phyloP scores from a whole-genome alignment of 2,329 filamentous ascomycete genomes.

The Ophiosphaerella korrae region DNA sequence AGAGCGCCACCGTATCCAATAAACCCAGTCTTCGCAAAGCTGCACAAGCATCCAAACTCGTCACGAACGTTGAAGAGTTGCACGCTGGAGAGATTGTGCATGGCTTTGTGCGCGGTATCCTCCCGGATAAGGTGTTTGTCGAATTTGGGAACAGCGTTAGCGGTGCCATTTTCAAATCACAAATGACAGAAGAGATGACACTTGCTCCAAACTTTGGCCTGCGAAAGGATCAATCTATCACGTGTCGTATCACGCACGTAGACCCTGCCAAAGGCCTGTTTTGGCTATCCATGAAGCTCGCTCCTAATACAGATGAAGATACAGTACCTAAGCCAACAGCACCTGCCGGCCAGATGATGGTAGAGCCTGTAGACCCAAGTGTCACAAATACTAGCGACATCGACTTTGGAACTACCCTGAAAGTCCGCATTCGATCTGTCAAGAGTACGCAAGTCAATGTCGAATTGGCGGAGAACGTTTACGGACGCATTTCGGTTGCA shows the following conservation, averaged over 20 bases:
- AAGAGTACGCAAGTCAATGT: slow-evolving; percentile 95
- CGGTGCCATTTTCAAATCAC: slow-evolving; percentile 78
- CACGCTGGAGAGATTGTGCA: slow-evolving; percentile 70
- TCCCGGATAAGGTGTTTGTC: slow-evolving; percentile 80
- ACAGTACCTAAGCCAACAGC: slow-evolving; percentile 27
- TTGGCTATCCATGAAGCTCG: slow-evolving; percentile 64
- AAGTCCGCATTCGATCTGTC: slow-evolving; percentile 79
- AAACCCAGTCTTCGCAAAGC: slow-evolving; percentile 83
- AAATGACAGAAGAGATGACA: slow-evolving; percentile 73
- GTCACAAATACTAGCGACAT: slow-evolving; percentile 74
- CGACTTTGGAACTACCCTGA: slow-evolving; percentile 71
- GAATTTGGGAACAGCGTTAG: slow-evolving; percentile 80
- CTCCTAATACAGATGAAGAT: slow-evolving; percentile 48
- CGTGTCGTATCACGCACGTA: slow-evolving; percentile 72
- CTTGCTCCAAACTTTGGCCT: slow-evolving; percentile 77
- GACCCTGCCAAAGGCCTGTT: slow-evolving; percentile 75
- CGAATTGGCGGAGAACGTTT: slow-evolving; percentile 80
- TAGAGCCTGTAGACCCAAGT: slow-evolving; percentile 68
- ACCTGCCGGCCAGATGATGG: slow-evolving; percentile 47
- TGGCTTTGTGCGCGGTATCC: slow-evolving; percentile 87
- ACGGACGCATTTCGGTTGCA: slow-evolving; percentile 91
- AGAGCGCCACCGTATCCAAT: slow-evolving; percentile 76
- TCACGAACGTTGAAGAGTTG: slow-evolving; percentile 74
- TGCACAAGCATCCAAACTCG: slow-evolving; percentile 71
- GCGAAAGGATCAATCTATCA: slow-evolving; percentile 74